Evolutionary conservation across 176 grass and related monocot species (phyloP), one percentile per base, ranked within the genome.

Genomic region (Eragrostis curvula): DNA sequence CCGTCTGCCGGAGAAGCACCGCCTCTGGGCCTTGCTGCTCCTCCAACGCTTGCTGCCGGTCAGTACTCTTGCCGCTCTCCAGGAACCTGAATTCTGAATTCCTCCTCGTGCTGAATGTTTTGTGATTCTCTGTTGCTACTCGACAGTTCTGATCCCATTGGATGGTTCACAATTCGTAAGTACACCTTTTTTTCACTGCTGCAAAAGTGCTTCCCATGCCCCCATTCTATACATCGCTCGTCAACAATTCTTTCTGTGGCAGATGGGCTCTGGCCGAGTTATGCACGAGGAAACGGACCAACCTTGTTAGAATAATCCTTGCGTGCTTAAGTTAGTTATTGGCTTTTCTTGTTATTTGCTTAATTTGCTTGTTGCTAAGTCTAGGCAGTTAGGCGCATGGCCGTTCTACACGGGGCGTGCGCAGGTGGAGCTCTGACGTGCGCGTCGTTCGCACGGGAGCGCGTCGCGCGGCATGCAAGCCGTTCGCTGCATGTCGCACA

Each of bases 151-250:
- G 73, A 75, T 59, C 6, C 21, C n/a, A 43, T 59, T 14, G 1
- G 36, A 59, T 43, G 73, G 73, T 75, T 75, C 53, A 43, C 73
- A 59, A 59, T 58, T 59, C 73, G 53, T 75, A 11, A 59, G 73
- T 9, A 3, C 41, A 36, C 3, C 32, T 36, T 30, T 41, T n/a
- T 12, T 9, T 13, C 20, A n/a, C n/a, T n/a, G 12, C 18, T 36
- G 9, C 29, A 23, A 51, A 10, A 7, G 52, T 36, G 32, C 32
- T 2, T 36, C 32, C 4, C 32, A 36, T 36, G 32, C 32, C 32
- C 32, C 52, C 51, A 9, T 51, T 47, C 46, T 72, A 16, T 29
- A 46, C 8, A 50, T 32, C 1, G 8, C 11, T 53, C 49, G 0
- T 30, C 18, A 24, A 5, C 25, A 11, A 40, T 74, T 43, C 12